Base-by-base conservation (phyloP, 345 rosid species). In the Citrus sp. region DNA sequence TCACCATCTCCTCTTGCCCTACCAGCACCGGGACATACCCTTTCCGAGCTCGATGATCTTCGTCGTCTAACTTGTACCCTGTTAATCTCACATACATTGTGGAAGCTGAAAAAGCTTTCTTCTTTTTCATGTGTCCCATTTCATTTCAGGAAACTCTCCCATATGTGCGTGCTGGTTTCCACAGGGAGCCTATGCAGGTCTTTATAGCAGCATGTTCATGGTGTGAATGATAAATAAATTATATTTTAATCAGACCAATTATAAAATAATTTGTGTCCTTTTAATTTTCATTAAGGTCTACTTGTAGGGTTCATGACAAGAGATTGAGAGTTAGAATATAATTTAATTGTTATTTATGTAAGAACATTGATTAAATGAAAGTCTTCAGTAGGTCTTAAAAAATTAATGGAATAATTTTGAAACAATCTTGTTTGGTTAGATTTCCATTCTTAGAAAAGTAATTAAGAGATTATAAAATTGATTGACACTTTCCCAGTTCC, bases 1-100 rank as follows among this genome's bases (percentile, higher is more conserved):
- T 76, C 42, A 25, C 34, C 46, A 10, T 34, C 46, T 38, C 74
- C 3, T 55, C 82, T 1, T 37, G 67, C 21, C 87, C 84, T 1
- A 84, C 87, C 22, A 81, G 49, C 64, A 77, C 74, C 24, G 87
- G 87, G 9, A 79, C 67, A n/a, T 73, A 84, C 4, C 85, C 85
- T 74, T 84, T 84, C 46, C 65, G 71, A 10, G 34, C 66, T 42
- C 79, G 69, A 27, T 56, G 21, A 54, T 16, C 58, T 54, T 54
- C 69, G 34, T 49, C 66, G 6, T 55, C 79, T 9, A 56, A 65
- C 30, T 37, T n/a, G 51, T 16, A 8, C 4, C 34, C 28, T 18
- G 28, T 22, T 40, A 64, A 24, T 79, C 72, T 84, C 63, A 27
- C 40, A 14, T 65, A 70, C 2, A 74, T 28, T 13, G 77, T 18